Evolutionary conservation across 352 stramenopile genomes (phyloP), one percentile per base, ranked within the genome.

Genomic region (Pythium vanterpoolii): DNA sequence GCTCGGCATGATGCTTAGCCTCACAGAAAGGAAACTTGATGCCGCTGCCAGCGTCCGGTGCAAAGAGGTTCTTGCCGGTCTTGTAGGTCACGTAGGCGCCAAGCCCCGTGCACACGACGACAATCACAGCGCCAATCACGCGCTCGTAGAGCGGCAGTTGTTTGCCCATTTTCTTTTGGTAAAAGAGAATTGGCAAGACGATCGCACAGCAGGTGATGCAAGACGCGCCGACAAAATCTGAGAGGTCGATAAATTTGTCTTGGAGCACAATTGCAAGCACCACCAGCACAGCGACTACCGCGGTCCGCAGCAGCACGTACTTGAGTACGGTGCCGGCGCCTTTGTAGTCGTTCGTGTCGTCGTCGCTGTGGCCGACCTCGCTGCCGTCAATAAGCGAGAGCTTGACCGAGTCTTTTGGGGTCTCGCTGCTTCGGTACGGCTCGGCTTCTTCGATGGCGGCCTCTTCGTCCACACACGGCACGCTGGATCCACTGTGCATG

Each of bases 161-260:
- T 34, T 65, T 48, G 75, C 77, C 86, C 49, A 79, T 71, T 49
- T 79, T 72, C 64, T 83, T 89, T 6, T 88, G 59, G 73, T 87
- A 90, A 66, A 90, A 88, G 36, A 81, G 62, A 49, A 86, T 82
- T 8, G 80, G 80, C 47, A 90, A 53, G 44, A 88, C 79, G 43
- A 87, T 83, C 63, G 76, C 88, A 39, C 71, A 70, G 45, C 83
- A 64, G 7, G 78, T 72, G 21, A 86, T 74, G 45, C 65, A 64
- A 55, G 70, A 90, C 13, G 80, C 77, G 26, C 80, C 80, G 30
- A 87, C 68, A 38, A 90, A 87, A 55, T 90, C 80, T 13, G 70
- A 67, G 44, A 90, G 79, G 48, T 87, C 80, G n/a, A 74, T 51
- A 33, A 90, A 87, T 47, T 86, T 70, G 52, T 89, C 68, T 62